Evolutionary conservation across 768 basidiomycete genomes (phyloP), one percentile per base, ranked within the genome.

Genomic region (Asterophora lycoperdoides): DNA sequence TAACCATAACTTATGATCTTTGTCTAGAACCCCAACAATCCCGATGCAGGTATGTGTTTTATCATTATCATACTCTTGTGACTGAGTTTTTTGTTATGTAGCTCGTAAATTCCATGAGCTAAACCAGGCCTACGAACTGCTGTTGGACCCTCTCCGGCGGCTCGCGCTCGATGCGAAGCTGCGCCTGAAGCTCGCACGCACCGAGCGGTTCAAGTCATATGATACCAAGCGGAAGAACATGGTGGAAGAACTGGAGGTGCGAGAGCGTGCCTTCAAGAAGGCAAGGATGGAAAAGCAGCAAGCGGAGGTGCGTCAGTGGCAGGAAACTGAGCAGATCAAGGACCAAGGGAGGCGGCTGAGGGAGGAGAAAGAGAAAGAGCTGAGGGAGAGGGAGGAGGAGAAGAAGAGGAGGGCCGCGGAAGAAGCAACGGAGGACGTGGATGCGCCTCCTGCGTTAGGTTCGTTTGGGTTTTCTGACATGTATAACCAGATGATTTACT

Each of bases 41-140:
- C 87, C 33, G 77, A 89, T 68, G 89, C 89, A 66, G 82, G 86
- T 81, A 47, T 47, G 71, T 57, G 6, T 23, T 23, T 6, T 29
- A 10, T 28, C 13, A 23, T 8, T 15, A 3, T 17, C 34, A 8
- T 11, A 32, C 14, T 5, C 15, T 20, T 10, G 13, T 23, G 8
- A 14, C 18, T 36, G 13, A 15, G 18, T 28, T 34, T 46, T 29
- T 28, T 51, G 20, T 13, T 4, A 3, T 18, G 23, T 49, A 81
- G 86, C 86, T 2, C 77, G 82, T 48, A 86, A 89, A 61, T 92
- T 93, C 60, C 89, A 93, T 61, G 87, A 87, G 48, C 78, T 93
- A 41, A 91, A 85, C 47, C 80, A 81, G 51, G 87, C 89, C 0
- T 86, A 89, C 57, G 84, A 90, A 62, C 72, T 90, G 1, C 72